Evolutionary conservation across 2,329 filamentous ascomycete genomes (phyloP).

Genomic region (Dothideomycetes sp.): DNA sequence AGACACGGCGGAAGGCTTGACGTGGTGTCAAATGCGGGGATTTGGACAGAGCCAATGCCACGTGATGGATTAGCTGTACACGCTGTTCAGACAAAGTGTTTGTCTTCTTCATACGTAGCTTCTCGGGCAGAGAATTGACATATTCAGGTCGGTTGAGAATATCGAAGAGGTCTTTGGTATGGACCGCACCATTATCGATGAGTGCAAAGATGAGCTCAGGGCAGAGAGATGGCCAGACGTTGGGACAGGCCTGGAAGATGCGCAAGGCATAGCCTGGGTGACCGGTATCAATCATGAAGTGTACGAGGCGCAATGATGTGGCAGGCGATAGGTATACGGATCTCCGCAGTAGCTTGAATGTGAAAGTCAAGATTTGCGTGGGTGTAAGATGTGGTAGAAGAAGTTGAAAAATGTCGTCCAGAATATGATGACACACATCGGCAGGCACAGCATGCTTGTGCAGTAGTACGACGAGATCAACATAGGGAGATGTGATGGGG

Average conservation of each 20-base stretch:
- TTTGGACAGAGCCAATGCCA: slow-evolving; percentile 33
- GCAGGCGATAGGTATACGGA: neutral
- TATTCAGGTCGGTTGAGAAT: slow-evolving; percentile 13
- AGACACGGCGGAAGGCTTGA: slow-evolving; percentile 34
- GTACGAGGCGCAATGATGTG: slow-evolving; percentile 10
- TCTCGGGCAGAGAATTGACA: slow-evolving; percentile 8
- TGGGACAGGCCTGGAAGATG: slow-evolving; percentile 12
- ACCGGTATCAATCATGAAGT: slow-evolving; percentile 10
- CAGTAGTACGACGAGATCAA: slow-evolving; percentile 3
- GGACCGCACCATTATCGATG: slow-evolving; percentile 8
- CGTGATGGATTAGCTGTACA: slow-evolving; percentile 31
- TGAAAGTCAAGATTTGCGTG: neutral
- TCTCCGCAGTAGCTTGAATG: neutral
- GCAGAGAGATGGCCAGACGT: slow-evolving; percentile 11
- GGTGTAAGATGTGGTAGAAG: slow-evolving; percentile 4
- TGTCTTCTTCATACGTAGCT: slow-evolving; percentile 1
- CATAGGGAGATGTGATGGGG: slow-evolving; percentile 1
- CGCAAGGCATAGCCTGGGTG: slow-evolving; percentile 9
- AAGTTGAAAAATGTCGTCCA: slow-evolving; percentile 8
- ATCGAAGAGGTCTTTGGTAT: slow-evolving; percentile 11
- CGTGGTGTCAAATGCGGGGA: slow-evolving; percentile 25
- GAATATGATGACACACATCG: slow-evolving; percentile 1
- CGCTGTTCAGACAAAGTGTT: slow-evolving; percentile 23
- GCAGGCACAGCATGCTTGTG: slow-evolving; percentile 1
- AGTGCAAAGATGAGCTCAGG: slow-evolving; percentile 14